A percentile compares a stretch with the other conserved stretches of the same genome.
phyloP scores from a whole-genome alignment of 345 rosid species.

The Corchorus capsularis region DNA sequence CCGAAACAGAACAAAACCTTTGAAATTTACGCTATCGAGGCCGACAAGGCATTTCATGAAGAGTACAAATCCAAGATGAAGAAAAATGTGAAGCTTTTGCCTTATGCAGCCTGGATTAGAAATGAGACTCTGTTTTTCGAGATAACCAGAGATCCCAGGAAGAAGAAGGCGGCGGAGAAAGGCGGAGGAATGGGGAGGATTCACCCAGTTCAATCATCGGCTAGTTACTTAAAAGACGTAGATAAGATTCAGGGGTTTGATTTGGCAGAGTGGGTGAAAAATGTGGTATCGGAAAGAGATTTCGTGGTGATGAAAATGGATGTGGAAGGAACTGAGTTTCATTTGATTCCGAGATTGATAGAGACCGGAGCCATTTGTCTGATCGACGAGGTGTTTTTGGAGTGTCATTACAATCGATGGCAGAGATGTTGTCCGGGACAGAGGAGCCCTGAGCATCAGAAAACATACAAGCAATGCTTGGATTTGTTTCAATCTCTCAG shows the following conservation, averaged over 20 bases:
- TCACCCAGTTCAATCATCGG: constrained; percentile 37
- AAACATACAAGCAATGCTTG: constrained; percentile 65
- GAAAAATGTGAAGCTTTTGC: constrained; percentile 52
- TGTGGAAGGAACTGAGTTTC: constrained; percentile 76
- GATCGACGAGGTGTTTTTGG: constrained; percentile 67
- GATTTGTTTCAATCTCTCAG: constrained; percentile 61
- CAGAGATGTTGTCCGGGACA: constrained; percentile 70
- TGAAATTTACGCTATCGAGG: constrained; percentile 67
- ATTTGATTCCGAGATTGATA: constrained; percentile 60
- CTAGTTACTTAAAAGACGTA: constrained; percentile 38
- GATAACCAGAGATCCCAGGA: constrained; percentile 52
- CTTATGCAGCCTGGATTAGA: constrained; percentile 77
- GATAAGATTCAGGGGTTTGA: constrained; percentile 63
- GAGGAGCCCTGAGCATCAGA: constrained; percentile 60
- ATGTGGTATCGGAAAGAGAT: constrained; percentile 49
- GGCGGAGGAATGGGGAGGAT: constrained; percentile 81
- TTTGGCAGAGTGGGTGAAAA: constrained; percentile 69
- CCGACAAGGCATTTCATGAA: constrained; percentile 51
- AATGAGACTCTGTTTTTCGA: constrained; percentile 69
- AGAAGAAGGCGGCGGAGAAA: constrained; percentile 28
- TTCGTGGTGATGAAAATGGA: constrained; percentile 88
- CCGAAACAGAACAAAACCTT: constrained; percentile 69
- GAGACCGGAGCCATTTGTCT: constrained; percentile 66
- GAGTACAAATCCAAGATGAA: constrained; percentile 43
- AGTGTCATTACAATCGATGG: constrained; percentile 80